Evolutionary conservation across 768 basidiomycete species (phyloP).

Genomic region (Rubroboletus satanas): DNA sequence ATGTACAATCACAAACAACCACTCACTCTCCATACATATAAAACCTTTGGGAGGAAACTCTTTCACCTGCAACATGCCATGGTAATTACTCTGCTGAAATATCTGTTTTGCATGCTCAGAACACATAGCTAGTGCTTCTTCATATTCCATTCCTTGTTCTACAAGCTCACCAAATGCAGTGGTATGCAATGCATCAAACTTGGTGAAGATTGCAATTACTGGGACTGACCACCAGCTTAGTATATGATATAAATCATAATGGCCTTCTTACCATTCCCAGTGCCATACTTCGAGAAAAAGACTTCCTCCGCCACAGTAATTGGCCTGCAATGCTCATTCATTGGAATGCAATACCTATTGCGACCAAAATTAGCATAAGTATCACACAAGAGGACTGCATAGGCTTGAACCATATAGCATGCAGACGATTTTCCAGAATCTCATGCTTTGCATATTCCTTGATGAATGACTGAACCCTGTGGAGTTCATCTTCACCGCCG

Average conservation of each 20-base stretch:
- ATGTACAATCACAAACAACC: neutral
- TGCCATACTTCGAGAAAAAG: constrained; percentile 24
- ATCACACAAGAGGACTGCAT: neutral
- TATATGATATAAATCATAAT: neutral
- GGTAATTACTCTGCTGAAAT: neutral
- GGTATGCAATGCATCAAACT: constrained; percentile 32
- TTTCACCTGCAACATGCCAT: neutral
- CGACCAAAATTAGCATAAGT: constrained; percentile 5
- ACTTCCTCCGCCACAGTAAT: constrained; percentile 28
- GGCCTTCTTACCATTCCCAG: constrained; percentile 2
- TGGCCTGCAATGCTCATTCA: constrained; percentile 15
- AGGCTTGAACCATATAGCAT: constrained; percentile 35
- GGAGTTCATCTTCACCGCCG: constrained; percentile 30
- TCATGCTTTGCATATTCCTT: constrained; percentile 12
- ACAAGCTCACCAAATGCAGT: constrained; percentile 15
- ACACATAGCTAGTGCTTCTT: constrained; percentile 4
- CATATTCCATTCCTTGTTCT: constrained; percentile 4
- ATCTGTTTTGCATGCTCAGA: constrained; percentile 11
- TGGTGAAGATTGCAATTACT: constrained; percentile 38
- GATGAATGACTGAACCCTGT: constrained; percentile 32
- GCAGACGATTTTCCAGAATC: constrained; percentile 27
- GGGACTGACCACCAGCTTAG: constrained; percentile 28
- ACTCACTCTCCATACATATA: constrained; percentile 1
- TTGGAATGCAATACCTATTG: constrained; percentile 34
- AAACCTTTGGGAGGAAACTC: neutral